Conservation (phyloP, 148 eudicot genomes). For the Silene latifolia region DNA sequence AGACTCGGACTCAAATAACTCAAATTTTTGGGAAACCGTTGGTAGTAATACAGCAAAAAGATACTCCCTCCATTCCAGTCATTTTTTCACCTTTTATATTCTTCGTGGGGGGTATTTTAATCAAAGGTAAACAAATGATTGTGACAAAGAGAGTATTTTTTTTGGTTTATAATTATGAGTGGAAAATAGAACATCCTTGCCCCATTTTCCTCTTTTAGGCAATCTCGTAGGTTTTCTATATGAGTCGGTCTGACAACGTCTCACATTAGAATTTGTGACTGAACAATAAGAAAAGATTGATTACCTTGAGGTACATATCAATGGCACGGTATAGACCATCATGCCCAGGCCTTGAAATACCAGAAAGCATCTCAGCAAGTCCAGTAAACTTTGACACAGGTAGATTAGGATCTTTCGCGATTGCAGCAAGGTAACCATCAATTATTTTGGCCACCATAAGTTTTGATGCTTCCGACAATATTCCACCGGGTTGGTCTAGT, state of each 20-base stretch:
- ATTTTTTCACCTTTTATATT: too few relatives aligned
- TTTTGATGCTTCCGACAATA: slow-evolving; percentile 86
- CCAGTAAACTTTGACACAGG: slow-evolving; percentile 53
- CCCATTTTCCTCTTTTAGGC: too few relatives aligned
- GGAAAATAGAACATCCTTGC: too few relatives aligned
- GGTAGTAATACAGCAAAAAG: too few relatives aligned
- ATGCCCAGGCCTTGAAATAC: slow-evolving; percentile 68
- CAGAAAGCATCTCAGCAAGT: slow-evolving; percentile 70
- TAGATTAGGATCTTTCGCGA: slow-evolving; percentile 74
- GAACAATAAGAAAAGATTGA: slow-evolving; percentile 8
- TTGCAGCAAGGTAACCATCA: slow-evolving; percentile 74
- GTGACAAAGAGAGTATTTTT: too few relatives aligned
- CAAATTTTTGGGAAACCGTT: too few relatives aligned
- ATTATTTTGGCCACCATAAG: slow-evolving; percentile 88
- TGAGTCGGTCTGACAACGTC: background rate
- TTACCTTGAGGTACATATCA: slow-evolving; percentile 88
- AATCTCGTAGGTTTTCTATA: too few relatives aligned
- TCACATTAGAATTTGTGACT: background rate
- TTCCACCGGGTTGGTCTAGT: slow-evolving; percentile 45
- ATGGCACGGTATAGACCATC: slow-evolving; percentile 91
- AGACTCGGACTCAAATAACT: too few relatives aligned
- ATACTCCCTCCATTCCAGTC: too few relatives aligned
- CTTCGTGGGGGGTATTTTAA: too few relatives aligned
- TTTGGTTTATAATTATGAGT: too few relatives aligned
- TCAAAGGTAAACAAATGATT: too few relatives aligned